Evolutionary conservation across 768 basidiomycete species (phyloP), one percentile per base, ranked within the genome.

Genomic region (Hypholoma sublateritium): DNA sequence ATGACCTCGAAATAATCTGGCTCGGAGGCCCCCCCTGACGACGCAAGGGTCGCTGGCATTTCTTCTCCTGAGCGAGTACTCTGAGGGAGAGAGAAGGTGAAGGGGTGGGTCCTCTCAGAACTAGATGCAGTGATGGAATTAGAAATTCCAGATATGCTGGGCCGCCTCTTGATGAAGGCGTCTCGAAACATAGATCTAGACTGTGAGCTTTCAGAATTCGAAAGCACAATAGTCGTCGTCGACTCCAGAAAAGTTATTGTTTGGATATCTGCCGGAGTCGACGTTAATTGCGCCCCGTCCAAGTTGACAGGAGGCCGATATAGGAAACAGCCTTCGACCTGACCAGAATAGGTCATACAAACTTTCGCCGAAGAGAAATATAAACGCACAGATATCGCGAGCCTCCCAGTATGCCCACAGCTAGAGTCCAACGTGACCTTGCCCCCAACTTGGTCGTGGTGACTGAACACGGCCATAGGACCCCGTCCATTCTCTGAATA

Each of bases 291-390:
- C 35, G 62, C 34, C 56, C 62, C 59, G 58, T 61, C 48, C 62
- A 59, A 32, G 65, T 67, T 72, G 68, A 34, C 65, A 64, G 45
- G 45, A 59, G 69, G 51, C 63, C 64, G 64, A 57, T 82, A 84
- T 17, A 74, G 70, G 64, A 90, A 86, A 9, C 75, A 67, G 5
- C 88, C 88, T 72, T 88, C 85, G 49, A 90, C 70, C 88, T 90
- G 24, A 25, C 22, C 17, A 35, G n/a, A 51, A 37, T 55, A 24
- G 51, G 22, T 41, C 34, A 35, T 47, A 14, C 19, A 24, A 25
- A 46, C 36, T 35, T 12, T 48, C n/a, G 42, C 16, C 4, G 48
- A 32, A n/a, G 49, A 36, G 42, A 17, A 34, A 42, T 28, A 53
- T 47, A 36, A 19, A 64, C 74, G 60, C 61, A 88, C 88, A 19